Conservation (phyloP, 2,329 filamentous ascomycete genomes). For the Gremmenia infestans region DNA sequence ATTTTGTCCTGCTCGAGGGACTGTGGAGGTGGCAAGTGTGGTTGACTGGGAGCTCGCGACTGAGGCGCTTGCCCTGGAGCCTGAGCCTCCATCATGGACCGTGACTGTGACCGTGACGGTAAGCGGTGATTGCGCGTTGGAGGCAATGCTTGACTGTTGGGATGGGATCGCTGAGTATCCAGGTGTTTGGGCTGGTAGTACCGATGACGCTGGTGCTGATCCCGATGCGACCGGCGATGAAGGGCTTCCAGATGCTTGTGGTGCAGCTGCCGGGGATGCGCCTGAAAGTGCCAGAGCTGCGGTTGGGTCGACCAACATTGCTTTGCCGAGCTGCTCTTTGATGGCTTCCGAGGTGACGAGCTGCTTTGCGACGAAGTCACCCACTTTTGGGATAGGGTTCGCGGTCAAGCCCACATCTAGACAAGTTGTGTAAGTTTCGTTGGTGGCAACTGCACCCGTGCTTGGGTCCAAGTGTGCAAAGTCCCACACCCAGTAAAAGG, state of each 20-base stretch:
- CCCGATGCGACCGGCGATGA: constrained; percentile 1
- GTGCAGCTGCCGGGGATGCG: neutral
- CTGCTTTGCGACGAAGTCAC: neutral
- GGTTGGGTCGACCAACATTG: constrained; percentile 8
- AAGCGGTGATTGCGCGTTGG: constrained; percentile 7
- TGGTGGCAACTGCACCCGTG: constrained; percentile 41
- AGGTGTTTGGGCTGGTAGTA: constrained; percentile 5
- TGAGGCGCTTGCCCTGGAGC: neutral
- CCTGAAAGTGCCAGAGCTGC: neutral
- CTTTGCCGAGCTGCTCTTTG: constrained; percentile 4
- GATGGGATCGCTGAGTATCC: neutral
- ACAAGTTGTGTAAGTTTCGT: constrained; percentile 56
- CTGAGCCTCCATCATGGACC: constrained; percentile 9
- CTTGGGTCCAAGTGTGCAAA: constrained; percentile 61
- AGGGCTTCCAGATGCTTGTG: neutral
- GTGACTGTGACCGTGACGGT: constrained; percentile 38
- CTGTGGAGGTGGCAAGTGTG: too few species aligned
- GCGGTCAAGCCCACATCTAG: constrained; percentile 42
- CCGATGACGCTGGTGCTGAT: constrained; percentile 3
- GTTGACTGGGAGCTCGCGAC: too few species aligned
- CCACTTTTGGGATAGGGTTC: constrained; percentile 5
- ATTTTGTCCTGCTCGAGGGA: too few species aligned
- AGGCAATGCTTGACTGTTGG: neutral
- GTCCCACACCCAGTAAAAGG: constrained; percentile 95
- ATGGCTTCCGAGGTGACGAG: constrained; percentile 2